Evolutionary conservation across 2,329 filamentous ascomycete genomes (phyloP), one percentile per base, ranked within the genome.

Genomic region (Didymella sp.): DNA sequence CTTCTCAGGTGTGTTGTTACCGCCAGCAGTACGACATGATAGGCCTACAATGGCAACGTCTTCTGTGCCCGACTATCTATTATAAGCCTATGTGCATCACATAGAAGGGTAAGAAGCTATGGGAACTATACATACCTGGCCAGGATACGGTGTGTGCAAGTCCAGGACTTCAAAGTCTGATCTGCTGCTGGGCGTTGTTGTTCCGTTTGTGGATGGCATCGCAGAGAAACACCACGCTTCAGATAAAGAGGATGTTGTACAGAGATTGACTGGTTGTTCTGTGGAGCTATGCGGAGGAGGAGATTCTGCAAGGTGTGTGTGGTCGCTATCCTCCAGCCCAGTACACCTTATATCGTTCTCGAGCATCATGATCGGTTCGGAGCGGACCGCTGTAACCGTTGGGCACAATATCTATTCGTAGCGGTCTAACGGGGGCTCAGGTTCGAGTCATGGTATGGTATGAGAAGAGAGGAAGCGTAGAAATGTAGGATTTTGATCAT

Each of bases 1-100:
- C 30, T 72, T 58, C 17, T 73, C 71, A 0, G 72, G 73, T 15
- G 54, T 62, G 31, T 72, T 54, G 35, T 66, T 71, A 2, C 61
- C 69, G 4, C 74, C 73, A 3, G 74, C 66, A 1, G 67, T 58
- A 24, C 73, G 69, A 50, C 74, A 77, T 6, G 66, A 66, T 55
- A 75, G 66, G 5, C 75, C 74, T 15, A 76, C 65, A 17, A 77
- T 68, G 7, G 74, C 75, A 15, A 76, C 64, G 42, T 69, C 67
- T 27, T 51, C 46, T 38, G 41, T 33, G 8, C 19, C 22, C 9
- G 11, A 2, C 56, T 59, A 17, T 8, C 9, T 1, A 2, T 4
- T 25, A 25, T 57, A 4, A 52, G 54, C 17, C 15, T 8, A 27
- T 25, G 15, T 31, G 8, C 17, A n/a, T n/a, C n/a, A n/a, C n/a